A percentile compares a stretch with the other conserved stretches of the same genome.
Evolutionary conservation across 768 basidiomycete genomes (phyloP).

Genomic region (Tephrocybe rancida): DNA sequence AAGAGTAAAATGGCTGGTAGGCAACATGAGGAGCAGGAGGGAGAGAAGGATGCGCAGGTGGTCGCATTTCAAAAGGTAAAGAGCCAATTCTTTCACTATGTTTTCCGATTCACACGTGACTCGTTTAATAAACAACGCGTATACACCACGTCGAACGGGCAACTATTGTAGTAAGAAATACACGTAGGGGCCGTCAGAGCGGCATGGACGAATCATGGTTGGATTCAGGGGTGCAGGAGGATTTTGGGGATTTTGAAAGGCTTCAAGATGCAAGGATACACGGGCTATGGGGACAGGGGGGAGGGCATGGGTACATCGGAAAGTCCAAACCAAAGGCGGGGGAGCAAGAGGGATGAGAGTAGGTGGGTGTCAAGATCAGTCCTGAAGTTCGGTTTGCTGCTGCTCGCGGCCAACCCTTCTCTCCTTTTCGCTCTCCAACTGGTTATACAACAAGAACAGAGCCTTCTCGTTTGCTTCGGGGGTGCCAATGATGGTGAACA

Average conservation of each 20-base stretch:
- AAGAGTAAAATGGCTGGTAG: conserved; percentile 17
- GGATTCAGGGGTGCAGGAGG: conserved; percentile 8
- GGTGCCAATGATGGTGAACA: conserved; percentile 98
- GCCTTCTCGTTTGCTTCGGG: conserved; percentile 98
- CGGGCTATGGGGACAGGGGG: conserved; percentile 15
- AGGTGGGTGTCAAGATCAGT: conserved; percentile 28
- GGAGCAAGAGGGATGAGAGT: background rate
- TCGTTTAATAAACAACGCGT: conserved; percentile 17
- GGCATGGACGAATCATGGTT: conserved; percentile 10
- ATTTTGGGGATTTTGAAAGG: conserved; percentile 14
- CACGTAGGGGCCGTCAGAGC: conserved; percentile 11
- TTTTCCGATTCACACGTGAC: conserved; percentile 22
- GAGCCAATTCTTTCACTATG: background rate
- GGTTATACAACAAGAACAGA: conserved; percentile 94
- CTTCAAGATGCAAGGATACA: conserved; percentile 18
- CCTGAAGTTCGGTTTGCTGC: conserved; percentile 67
- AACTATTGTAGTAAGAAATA: conserved; percentile 19
- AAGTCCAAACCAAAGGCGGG: conserved; percentile 10
- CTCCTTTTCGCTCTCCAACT: conserved; percentile 96
- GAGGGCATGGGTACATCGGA: conserved; percentile 12
- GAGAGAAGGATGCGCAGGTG: conserved; percentile 6
- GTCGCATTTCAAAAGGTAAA: conserved; percentile 4
- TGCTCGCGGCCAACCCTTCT: conserved; percentile 86
- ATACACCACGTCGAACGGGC: conserved; percentile 17
- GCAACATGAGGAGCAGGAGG: conserved; percentile 1